A percentile compares a stretch with the other conserved stretches of the same genome.
Conservation (phyloP, 2,329 filamentous ascomycete species). For the Calonectria leucothoes region DNA sequence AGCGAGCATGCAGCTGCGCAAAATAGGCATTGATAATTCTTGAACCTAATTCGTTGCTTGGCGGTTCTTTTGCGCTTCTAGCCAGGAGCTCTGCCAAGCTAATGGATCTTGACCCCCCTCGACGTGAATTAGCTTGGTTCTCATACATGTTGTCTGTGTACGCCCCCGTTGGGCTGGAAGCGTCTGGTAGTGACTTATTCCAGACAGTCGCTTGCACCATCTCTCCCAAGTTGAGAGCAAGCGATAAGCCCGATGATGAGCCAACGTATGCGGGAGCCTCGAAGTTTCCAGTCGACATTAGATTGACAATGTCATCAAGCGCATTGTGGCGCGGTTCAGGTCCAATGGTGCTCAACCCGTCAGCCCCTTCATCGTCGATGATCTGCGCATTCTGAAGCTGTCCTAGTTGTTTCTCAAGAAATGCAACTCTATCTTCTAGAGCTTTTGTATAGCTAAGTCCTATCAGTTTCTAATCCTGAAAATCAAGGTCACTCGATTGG, state of each 20-base stretch:
- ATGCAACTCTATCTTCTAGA: neutral
- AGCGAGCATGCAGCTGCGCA: neutral
- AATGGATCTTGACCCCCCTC: neutral
- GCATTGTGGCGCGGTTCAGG: neutral
- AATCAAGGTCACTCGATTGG: neutral
- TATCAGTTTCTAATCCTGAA: neutral
- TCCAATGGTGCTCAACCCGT: neutral
- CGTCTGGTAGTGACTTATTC: neutral
- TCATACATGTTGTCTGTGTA: neutral
- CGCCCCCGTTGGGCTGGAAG: neutral
- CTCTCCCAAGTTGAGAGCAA: neutral
- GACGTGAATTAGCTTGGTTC: neutral
- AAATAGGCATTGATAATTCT: conserved; percentile 1
- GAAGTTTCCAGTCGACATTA: neutral
- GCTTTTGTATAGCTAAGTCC: neutral
- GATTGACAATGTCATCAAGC: neutral
- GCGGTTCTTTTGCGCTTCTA: neutral
- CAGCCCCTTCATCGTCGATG: neutral
- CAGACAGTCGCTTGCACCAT: conserved; percentile 1
- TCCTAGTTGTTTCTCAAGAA: neutral
- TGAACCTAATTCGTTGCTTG: neutral
- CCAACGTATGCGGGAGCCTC: conserved; percentile 2
- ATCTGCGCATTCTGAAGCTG: neutral
- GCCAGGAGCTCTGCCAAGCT: neutral
- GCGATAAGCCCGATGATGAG: neutral